Evolutionary conservation across 495 filamentous ascomycete species (phyloP), one percentile per base, ranked within the genome.

Genomic region (Neurospora sp.): DNA sequence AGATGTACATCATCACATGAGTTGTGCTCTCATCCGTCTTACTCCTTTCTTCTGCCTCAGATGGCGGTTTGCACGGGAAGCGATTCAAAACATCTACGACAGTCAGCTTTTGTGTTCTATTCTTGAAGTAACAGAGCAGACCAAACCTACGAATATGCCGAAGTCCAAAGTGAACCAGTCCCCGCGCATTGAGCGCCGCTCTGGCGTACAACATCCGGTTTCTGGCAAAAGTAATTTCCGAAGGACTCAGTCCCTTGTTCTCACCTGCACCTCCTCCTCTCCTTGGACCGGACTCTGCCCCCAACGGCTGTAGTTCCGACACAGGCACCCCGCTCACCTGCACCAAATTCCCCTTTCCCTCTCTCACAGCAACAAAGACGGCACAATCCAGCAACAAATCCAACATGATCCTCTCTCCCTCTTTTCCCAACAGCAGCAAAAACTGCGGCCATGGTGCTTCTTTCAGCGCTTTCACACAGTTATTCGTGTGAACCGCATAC

Each of bases 1-100:
- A 99, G 2, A 99, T 89, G 80, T 99, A 95, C 82, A 93, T 94
- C 88, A 97, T 88, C 37, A 98, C 82, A 73, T 91, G 93, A 8
- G 90, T 77, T 0, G 89, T 92, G 70, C 91, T 85, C 4, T 82
- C 75, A n/a, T 79, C 78, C 69, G 53, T 87, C 85, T 8, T 83
- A 77, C 6, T 79, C 40, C 1, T 41, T 5, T 37, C 69, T 11
- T 71, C 68, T 8, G 39, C 46, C 44, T 68, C 75, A 8, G n/a
- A 27, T 1, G 75, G 53, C 1, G 53, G n/a, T 18, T 66, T 75
- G 72, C 88, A 82, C 0, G 86, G 82, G 77, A 87, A 92, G 2
- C 94, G 91, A 80, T 94, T 97, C 20, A 99, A 82, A 2, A 94
- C 91, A 82, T 99, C 94, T 98, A 76, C 7, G 11, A 41, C 9